Conservation (phyloP, 257 asterid genomes). For the Lavandula angustifolia region DNA sequence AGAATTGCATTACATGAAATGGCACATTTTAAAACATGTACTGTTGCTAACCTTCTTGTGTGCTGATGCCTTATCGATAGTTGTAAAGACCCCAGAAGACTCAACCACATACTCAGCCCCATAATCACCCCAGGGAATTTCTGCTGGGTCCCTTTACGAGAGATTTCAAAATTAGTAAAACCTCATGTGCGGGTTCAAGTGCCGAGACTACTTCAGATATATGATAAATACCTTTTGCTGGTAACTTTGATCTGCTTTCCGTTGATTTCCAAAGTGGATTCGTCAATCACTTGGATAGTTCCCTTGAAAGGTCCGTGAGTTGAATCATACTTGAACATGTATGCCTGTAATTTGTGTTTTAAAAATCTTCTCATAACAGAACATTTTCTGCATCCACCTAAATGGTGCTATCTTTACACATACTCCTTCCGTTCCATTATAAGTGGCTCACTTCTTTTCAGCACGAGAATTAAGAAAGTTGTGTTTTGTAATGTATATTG, state of each 20-base stretch:
- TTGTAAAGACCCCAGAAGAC: constrained; percentile 90
- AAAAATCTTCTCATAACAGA: not conserved
- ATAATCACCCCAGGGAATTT: constrained; percentile 93
- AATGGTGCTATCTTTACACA: not conserved
- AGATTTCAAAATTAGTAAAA: constrained; percentile 31
- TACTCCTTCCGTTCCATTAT: not conserved
- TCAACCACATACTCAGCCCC: constrained; percentile 94
- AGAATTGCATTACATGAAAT: constrained; percentile 20
- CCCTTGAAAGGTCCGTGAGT: constrained; percentile 91
- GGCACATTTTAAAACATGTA: constrained; percentile 10
- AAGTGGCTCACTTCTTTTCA: too few species aligned
- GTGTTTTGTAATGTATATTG: too few species aligned
- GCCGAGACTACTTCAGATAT: constrained; percentile 2
- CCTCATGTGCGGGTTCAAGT: constrained; percentile 6
- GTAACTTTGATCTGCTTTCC: constrained; percentile 79
- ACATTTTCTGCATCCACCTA: not conserved
- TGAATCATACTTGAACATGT: constrained; percentile 97
- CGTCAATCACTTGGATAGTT: constrained; percentile 68
- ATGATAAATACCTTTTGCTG: constrained; percentile 62
- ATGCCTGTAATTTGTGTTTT: constrained; percentile 56
- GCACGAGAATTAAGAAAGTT: too few species aligned
- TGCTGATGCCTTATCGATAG: constrained; percentile 77
- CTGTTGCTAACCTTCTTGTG: constrained; percentile 71
- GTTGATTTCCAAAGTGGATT: constrained; percentile 84
- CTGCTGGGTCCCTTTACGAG: constrained; percentile 77